Conservation (phyloP, 2,329 filamentous ascomycete genomes). For the Juglanconis oblonga region DNA sequence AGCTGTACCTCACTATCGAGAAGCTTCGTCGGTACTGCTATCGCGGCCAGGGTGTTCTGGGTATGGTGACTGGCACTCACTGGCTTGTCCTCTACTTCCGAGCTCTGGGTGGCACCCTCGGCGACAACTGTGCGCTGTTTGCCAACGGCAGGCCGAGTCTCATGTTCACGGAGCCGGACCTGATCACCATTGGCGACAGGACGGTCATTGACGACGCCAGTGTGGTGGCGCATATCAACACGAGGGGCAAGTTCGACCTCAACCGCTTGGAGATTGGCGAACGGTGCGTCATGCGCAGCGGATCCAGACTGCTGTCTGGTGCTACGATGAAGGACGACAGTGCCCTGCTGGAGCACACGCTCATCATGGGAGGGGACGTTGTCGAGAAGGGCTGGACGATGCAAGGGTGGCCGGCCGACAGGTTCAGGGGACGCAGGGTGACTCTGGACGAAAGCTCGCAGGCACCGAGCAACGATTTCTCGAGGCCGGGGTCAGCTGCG, state of each 20-base stretch:
- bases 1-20: constrained; percentile 51
- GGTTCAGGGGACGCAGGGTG: constrained; percentile 28
- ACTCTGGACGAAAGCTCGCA: background rate
- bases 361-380: constrained; percentile 55
- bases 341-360: constrained; percentile 54
- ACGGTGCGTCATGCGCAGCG: constrained; percentile 49
- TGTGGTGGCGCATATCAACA: constrained; percentile 56
- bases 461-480: background rate
- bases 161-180: constrained; percentile 56
- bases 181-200: constrained; percentile 50
- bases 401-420: constrained; percentile 54
- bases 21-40: constrained; percentile 48
- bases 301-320: constrained; percentile 50
- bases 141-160: constrained; percentile 50
- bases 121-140: constrained; percentile 53
- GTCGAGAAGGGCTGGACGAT: constrained; percentile 48
- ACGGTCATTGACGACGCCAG: constrained; percentile 55
- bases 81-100: constrained; percentile 53
- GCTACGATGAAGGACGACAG: constrained; percentile 51
- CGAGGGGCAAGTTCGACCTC: constrained; percentile 53
- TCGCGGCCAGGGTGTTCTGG: constrained; percentile 47
- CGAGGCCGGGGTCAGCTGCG: background rate
- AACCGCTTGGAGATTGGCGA: constrained; percentile 49
- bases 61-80: constrained; percentile 50
- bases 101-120: constrained; percentile 50